These are phyloP conservation scores for Paulownia fortunei DNA, from an alignment of 257 asterid species.

Conservation along the genomic window DNA sequence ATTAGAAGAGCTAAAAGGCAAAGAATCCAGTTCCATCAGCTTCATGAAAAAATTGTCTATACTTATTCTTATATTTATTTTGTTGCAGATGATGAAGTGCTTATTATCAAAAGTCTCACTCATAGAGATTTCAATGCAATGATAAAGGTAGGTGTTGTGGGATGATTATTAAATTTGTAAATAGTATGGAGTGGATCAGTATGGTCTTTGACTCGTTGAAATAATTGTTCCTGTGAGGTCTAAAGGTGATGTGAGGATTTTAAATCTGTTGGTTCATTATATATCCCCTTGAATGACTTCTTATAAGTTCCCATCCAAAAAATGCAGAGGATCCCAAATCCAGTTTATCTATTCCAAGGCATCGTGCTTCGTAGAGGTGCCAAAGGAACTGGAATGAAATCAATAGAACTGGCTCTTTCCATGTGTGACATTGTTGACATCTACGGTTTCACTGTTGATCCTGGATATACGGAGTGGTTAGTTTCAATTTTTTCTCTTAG, in stretches of 20 bases:
- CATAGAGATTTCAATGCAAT: conserved; percentile 86
- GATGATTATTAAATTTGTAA: conserved; percentile 21
- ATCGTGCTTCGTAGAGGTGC: conserved; percentile 98
- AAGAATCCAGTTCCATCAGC: conserved; percentile 11
- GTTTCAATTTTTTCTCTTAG: conserved; percentile 31
- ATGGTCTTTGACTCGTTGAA: conserved; percentile 19
- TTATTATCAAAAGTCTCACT: conserved; percentile 88
- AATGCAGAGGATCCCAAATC: conserved; percentile 83
- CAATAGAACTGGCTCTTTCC: conserved; percentile 96
- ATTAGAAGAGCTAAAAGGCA: conserved; percentile 19
- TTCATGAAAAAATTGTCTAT: conserved; percentile 2
- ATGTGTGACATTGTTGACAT: conserved; percentile 97
- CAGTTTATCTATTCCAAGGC: conserved; percentile 98
- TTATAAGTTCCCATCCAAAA: conserved; percentile 24
- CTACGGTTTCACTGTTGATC: conserved; percentile 98
- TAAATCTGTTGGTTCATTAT: background rate
- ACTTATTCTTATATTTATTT: conserved; percentile 19
- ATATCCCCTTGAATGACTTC: conserved; percentile 4
- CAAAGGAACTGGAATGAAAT: conserved; percentile 99
- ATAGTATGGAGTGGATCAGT: conserved; percentile 5
- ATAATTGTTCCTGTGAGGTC: background rate
- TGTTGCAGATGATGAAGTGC: conserved; percentile 86
- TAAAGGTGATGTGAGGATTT: conserved; percentile 14
- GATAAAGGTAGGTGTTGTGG: conserved; percentile 67
- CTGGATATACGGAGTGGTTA: conserved; percentile 98